Evolutionary conservation across 2,329 filamentous ascomycete species (phyloP), one percentile per base, ranked within the genome.

Genomic region (Paraphaeosphaeria minitans): DNA sequence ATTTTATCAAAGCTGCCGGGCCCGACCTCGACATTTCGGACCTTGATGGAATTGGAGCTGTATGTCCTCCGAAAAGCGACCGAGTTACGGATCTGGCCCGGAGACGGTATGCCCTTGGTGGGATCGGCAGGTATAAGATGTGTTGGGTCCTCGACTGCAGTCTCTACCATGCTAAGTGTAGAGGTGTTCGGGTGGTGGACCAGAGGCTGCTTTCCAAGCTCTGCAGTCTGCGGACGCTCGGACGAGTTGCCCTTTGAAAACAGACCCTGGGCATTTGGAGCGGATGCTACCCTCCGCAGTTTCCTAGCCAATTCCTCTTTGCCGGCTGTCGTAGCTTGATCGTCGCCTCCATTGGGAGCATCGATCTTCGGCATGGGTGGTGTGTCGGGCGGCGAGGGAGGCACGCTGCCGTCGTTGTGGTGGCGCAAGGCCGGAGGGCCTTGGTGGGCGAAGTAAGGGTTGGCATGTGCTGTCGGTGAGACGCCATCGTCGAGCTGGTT

Each of bases 1-100:
- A 99, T 97, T 86, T 99, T 99, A 83, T 99, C 95, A 71, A 99
- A 99, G 76, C 94, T 98, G 62, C 91, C 85, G 0, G 95, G 95
- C 0, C 93, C 91, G 37, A 99, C 95, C 79, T 99, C 95, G 49
- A 99, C 95, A 75, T 97, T 93, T 70, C 95, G 87, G 66, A 98
- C 92, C 80, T 99, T 99, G 83, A 99, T 99, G 42, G 95, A 98
- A 78, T 98, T 99, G 66, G 94, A 97, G 79, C 95, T 98, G 78
- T 99, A 99, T 2, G 95, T 99, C 75, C 95, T 87, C 71, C 95
- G 85, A 80, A 97, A 99, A 21, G 92, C 88, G 50, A 92, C 83
- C 19, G 87, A 79, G 66, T 85, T 83, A 57, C 84, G 84, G 64
- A 89, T 86, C 68, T 88, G 86, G 53, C 85, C 86, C 4, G 89